Evolutionary conservation across 2,329 filamentous ascomycete genomes (phyloP).

Genomic region (Corniculantispora saksenae): DNA sequence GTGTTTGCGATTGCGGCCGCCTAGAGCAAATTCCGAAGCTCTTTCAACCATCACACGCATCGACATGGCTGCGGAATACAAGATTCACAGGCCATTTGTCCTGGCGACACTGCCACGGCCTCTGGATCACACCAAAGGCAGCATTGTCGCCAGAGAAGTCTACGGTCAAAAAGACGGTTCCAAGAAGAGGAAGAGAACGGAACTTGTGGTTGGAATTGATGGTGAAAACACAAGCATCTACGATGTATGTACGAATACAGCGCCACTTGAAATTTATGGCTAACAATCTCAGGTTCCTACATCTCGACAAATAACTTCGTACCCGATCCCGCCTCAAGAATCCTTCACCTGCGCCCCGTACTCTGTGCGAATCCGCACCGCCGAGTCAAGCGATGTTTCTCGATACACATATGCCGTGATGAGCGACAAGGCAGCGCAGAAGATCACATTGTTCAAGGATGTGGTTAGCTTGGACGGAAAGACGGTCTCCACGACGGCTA

Average conservation of each 20-base stretch:
- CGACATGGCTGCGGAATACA: constrained; percentile 60
- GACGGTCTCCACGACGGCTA: constrained; percentile 52
- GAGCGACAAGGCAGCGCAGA: constrained; percentile 46
- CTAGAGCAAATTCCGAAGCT: background rate
- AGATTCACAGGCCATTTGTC: constrained; percentile 65
- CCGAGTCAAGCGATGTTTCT: constrained; percentile 48
- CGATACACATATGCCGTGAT: constrained; percentile 65
- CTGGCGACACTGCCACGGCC: constrained; percentile 61
- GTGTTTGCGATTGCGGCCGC: constrained; percentile 4
- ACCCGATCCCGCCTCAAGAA: constrained; percentile 66
- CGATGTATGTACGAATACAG: constrained; percentile 49
- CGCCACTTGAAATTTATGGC: background rate
- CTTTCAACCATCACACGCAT: constrained; percentile 14
- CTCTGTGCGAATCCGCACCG: constrained; percentile 56
- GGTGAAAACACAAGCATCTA: constrained; percentile 68
- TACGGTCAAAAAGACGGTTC: constrained; percentile 58
- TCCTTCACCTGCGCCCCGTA: constrained; percentile 63
- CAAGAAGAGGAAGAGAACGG: constrained; percentile 64
- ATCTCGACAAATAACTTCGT: constrained; percentile 64
- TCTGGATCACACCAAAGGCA: constrained; percentile 52
- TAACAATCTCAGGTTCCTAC: constrained; percentile 53
- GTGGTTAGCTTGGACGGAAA: constrained; percentile 52
- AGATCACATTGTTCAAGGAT: constrained; percentile 62
- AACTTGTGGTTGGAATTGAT: constrained; percentile 64
- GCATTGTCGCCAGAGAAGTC: constrained; percentile 61